Percentiles rank a stretch among this genome's conserved stretches.
Evolutionary conservation across 1,284 basidiomycete species (phyloP).

Genomic region (Inonotus obliquus): DNA sequence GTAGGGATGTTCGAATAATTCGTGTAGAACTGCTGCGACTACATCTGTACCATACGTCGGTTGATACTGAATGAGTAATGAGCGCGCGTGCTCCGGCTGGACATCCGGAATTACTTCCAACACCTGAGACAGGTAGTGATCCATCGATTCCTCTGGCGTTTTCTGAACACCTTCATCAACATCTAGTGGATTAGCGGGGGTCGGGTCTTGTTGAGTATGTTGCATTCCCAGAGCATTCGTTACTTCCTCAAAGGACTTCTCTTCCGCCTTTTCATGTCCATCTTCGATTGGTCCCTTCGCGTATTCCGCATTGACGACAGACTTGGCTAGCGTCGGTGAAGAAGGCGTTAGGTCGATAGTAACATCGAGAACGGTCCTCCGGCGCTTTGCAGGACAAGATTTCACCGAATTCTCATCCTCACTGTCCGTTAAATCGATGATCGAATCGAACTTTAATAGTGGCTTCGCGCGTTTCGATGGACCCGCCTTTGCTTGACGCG

Average conservation of each 20-base stretch:
- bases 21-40: constrained; percentile 49
- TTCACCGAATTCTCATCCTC: constrained; percentile 1
- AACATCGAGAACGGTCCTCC: neutral
- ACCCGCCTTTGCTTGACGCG: constrained; percentile 7
- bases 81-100: constrained; percentile 43
- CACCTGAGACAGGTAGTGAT: constrained; percentile 40
- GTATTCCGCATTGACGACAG: neutral
- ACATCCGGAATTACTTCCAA: constrained; percentile 69
- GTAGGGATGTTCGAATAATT: constrained; percentile 61
- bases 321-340: neutral
- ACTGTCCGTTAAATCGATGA: constrained; percentile 14
- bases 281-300: neutral
- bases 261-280: neutral
- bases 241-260: neutral
- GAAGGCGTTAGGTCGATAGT: neutral
- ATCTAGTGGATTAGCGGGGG: neutral
- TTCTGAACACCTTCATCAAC: neutral
- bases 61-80: constrained; percentile 40
- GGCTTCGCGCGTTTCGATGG: constrained; percentile 11
- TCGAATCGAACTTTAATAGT: neutral
- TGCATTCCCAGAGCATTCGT: neutral
- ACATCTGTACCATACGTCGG: constrained; percentile 32
- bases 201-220: neutral
- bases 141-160: constrained; percentile 3
- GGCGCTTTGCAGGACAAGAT: neutral